Percentiles rank a stretch among this genome's conserved stretches.
Conservation (phyloP, 192 early-diverging fungal species). For the Backusella morwellensis region DNA sequence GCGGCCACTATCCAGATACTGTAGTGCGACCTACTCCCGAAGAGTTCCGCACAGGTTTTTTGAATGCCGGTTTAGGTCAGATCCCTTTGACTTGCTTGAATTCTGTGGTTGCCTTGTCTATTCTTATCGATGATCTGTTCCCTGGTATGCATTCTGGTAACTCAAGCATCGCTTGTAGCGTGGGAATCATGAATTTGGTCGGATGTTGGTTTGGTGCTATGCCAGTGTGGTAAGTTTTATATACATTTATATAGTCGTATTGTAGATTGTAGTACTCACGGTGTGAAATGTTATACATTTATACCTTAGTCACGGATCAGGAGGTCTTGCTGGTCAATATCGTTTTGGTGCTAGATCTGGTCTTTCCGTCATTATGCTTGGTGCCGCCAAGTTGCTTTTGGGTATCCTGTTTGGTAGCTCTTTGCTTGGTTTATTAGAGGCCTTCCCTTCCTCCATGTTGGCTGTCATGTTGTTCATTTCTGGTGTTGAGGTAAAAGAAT, state of each 20-base stretch:
- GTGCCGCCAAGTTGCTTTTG: slow-evolving; percentile 69
- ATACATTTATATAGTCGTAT: background rate
- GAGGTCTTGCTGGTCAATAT: slow-evolving; percentile 93
- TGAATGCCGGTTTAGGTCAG: slow-evolving; percentile 83
- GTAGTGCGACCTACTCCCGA: slow-evolving; percentile 56
- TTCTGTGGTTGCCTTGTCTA: slow-evolving; percentile 78
- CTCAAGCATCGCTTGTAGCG: slow-evolving; percentile 54
- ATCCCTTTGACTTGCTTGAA: slow-evolving; percentile 84
- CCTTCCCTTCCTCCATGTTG: slow-evolving; percentile 76
- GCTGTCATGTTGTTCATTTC: slow-evolving; percentile 88
- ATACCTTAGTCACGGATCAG: slow-evolving; percentile 62
- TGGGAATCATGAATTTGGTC: slow-evolving; percentile 79
- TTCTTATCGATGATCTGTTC: slow-evolving; percentile 80
- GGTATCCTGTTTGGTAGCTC: slow-evolving; percentile 86
- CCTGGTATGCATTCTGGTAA: slow-evolving; percentile 57
- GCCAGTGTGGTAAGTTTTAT: slow-evolving; percentile 59
- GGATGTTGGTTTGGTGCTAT: slow-evolving; percentile 79
- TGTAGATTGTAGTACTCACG: background rate
- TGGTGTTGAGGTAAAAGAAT: slow-evolving; percentile 61
- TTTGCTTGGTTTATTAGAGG: slow-evolving; percentile 64
- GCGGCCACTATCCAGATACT: slow-evolving; percentile 55
- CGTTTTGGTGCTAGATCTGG: slow-evolving; percentile 88
- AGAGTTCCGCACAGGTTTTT: slow-evolving; percentile 72
- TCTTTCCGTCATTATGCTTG: slow-evolving; percentile 76
- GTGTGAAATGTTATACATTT: background rate